Conservation (phyloP, 2,329 filamentous ascomycete genomes). For the Neoascochyta sp. region DNA sequence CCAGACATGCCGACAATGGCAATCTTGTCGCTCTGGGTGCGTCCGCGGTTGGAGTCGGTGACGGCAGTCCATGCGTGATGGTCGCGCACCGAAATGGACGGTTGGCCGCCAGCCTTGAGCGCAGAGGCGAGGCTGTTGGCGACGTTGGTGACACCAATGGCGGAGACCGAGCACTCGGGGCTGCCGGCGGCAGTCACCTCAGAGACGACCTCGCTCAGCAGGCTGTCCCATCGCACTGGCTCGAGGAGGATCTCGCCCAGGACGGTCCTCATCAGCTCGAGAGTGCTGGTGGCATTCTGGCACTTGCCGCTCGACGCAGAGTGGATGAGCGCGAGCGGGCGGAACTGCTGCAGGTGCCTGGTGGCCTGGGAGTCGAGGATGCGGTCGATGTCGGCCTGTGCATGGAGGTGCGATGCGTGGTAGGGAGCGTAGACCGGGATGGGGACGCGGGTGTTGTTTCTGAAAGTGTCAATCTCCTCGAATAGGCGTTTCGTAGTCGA, state of each 20-base stretch:
- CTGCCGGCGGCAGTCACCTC: slow-evolving; percentile 44
- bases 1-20: slow-evolving; percentile 83
- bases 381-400: slow-evolving; percentile 48
- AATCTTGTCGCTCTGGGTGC: slow-evolving; percentile 63
- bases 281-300: slow-evolving; percentile 44
- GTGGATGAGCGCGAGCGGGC: slow-evolving; percentile 45
- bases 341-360: slow-evolving; percentile 42
- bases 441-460: slow-evolving; percentile 49
- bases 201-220: slow-evolving; percentile 47
- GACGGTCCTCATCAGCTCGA: slow-evolving; percentile 45
- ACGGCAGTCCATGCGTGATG: slow-evolving; percentile 43
- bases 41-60: slow-evolving; percentile 35
- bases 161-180: slow-evolving; percentile 44
- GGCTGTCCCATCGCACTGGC: slow-evolving; percentile 49
- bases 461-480: slow-evolving; percentile 47
- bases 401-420: slow-evolving; percentile 56
- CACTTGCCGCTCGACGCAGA: slow-evolving; percentile 48
- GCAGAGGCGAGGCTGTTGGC: slow-evolving; percentile 54
- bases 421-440: slow-evolving; percentile 58
- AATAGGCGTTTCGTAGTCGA: slow-evolving; percentile 52
- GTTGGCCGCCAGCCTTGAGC: slow-evolving; percentile 50
- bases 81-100: slow-evolving; percentile 43
- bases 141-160: slow-evolving; percentile 53
- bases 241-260: slow-evolving; percentile 46
- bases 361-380: slow-evolving; percentile 46